These are phyloP conservation scores for Panicum hallii DNA, from an alignment of 202 grass and related monocot species.

Conservation along the genomic window DNA sequence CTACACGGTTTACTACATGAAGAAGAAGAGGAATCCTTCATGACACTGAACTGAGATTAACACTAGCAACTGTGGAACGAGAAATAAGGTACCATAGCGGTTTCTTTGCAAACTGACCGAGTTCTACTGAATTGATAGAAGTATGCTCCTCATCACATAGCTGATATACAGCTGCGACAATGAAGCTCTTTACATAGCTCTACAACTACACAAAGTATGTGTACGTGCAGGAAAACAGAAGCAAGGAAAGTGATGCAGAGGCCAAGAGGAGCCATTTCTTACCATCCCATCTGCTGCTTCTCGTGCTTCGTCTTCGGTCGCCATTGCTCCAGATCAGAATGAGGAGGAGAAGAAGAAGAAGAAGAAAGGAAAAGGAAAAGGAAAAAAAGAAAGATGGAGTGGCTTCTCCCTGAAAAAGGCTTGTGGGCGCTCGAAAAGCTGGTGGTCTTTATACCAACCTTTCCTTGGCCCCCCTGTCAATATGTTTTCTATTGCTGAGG, in stretches of 20 bases:
- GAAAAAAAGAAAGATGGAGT: conserved; percentile 22
- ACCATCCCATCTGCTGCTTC: conserved; percentile 54
- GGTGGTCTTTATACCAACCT: conserved; percentile 61
- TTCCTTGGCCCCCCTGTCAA: conserved; percentile 48
- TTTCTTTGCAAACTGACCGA: conserved; percentile 6
- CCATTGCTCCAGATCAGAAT: conserved; percentile 63
- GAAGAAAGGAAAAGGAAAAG: conserved; percentile 35
- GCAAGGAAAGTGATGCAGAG: conserved; percentile 41
- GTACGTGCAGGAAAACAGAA: conserved; percentile 50
- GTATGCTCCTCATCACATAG: conserved; percentile 4
- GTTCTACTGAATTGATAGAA: not conserved
- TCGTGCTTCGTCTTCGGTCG: conserved; percentile 45
- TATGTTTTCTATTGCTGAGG: conserved; percentile 56
- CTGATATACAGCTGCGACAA: conserved; percentile 23
- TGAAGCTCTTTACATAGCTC: conserved; percentile 24
- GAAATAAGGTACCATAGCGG: not conserved
- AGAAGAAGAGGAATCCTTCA: conserved; percentile 16
- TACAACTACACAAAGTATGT: conserved; percentile 15
- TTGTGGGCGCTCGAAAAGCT: conserved; percentile 53
- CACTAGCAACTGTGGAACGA: not conserved
- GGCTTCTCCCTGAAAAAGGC: conserved; percentile 47
- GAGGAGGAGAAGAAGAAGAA: conserved; percentile 12
- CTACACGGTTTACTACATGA: conserved; percentile 36
- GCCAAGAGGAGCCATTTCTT: conserved; percentile 37
- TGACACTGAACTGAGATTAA: conserved; percentile 14